Conservation (phyloP, 768 basidiomycete species). For the Termitomyces heimii region DNA sequence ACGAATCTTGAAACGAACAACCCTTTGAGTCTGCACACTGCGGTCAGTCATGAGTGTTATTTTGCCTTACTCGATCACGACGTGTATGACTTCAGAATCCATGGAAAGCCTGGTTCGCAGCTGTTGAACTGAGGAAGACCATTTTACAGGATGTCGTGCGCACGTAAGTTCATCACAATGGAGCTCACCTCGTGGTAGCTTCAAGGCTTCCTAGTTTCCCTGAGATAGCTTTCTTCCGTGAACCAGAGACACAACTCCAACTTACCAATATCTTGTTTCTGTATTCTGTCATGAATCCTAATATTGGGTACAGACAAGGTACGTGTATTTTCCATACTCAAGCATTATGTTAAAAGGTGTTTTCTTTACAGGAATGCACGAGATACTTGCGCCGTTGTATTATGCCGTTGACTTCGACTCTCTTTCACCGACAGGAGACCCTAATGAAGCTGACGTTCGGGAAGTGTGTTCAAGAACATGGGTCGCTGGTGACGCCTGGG, state of each 20-base stretch:
- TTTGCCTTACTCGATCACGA: not conserved
- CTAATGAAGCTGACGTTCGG: conserved; percentile 29
- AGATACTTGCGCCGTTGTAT: conserved; percentile 84
- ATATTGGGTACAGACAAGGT: conserved; percentile 89
- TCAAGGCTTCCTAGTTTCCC: conserved; percentile 62
- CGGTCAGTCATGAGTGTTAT: conserved; percentile 34
- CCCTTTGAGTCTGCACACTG: conserved; percentile 73
- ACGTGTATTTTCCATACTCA: not conserved
- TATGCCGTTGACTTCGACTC: conserved; percentile 84
- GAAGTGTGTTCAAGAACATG: conserved; percentile 64
- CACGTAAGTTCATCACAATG: conserved; percentile 53
- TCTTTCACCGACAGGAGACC: conserved; percentile 30
- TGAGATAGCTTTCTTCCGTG: conserved; percentile 89
- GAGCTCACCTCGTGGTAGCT: conserved; percentile 3
- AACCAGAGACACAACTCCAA: conserved; percentile 64
- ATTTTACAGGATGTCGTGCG: conserved; percentile 94
- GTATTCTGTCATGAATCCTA: conserved; percentile 70
- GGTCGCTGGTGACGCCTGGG: conserved; percentile 86
- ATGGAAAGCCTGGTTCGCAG: conserved; percentile 91
- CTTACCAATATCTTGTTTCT: conserved; percentile 87
- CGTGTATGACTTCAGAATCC: conserved; percentile 60
- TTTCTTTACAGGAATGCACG: conserved; percentile 81
- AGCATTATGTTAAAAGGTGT: not conserved
- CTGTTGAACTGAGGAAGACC: conserved; percentile 82
- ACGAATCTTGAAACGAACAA: conserved; percentile 67